A percentile compares a stretch with the other conserved stretches of the same genome.
phyloP scores from a whole-genome alignment of 257 asterid genomes.

The Nicotiana obtusifolia region DNA sequence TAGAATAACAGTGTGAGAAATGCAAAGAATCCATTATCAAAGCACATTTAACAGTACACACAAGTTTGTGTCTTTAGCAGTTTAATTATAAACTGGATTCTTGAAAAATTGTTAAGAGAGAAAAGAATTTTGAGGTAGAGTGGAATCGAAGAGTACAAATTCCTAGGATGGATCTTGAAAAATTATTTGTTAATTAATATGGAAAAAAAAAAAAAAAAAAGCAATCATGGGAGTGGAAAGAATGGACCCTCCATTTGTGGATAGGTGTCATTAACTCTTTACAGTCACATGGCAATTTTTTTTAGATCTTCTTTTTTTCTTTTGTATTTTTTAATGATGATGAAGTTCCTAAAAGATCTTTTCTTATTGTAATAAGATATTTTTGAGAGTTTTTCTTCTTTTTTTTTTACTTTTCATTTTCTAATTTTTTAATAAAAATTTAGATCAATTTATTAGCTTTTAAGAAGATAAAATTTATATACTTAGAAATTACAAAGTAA shows the following conservation, averaged over 20 bases:
- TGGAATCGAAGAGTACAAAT: constrained; percentile 3
- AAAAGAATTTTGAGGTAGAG: neutral
- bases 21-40: constrained; percentile 27
- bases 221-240: neutral
- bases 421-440: too few relatives aligned
- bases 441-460: too few relatives aligned
- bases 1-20: constrained; percentile 19
- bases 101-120: neutral
- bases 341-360: too few relatives aligned
- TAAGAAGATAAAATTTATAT: too few relatives aligned
- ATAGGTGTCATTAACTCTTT: neutral
- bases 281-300: neutral
- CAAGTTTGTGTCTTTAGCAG: neutral
- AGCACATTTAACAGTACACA: neutral
- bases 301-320: too few relatives aligned
- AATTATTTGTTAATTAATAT: neutral
- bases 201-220: neutral
- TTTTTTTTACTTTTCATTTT: too few relatives aligned
- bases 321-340: too few relatives aligned
- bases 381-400: too few relatives aligned
- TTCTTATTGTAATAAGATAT: too few relatives aligned
- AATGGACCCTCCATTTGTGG: constrained; percentile 13
- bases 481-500: too few relatives aligned
- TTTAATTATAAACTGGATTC: neutral
- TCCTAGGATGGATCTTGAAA: constrained; percentile 15